phyloP scores from a whole-genome alignment of 2,329 filamentous ascomycete genomes.

The Huntiella decipiens region DNA sequence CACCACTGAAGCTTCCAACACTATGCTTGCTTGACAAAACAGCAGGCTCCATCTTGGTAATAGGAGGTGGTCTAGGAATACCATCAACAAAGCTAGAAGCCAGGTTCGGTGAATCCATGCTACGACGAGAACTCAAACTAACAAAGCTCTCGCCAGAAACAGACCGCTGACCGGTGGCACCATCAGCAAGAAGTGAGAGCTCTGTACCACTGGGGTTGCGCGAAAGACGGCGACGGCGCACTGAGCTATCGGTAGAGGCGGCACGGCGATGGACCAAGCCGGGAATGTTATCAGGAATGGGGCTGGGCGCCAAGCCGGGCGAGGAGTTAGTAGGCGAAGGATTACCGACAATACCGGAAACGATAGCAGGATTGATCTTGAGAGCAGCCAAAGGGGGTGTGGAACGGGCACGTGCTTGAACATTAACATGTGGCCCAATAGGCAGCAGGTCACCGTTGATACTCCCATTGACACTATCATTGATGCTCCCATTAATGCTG shows the following conservation, averaged over 20 bases:
- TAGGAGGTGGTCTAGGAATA: constrained; percentile 5
- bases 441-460: not conserved
- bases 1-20: constrained; percentile 3
- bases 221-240: constrained; percentile 1
- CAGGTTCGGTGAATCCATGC: constrained; percentile 4
- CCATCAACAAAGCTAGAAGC: constrained; percentile 8
- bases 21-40: constrained; percentile 5
- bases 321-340: constrained; percentile 4
- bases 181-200: not conserved
- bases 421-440: constrained; percentile 2
- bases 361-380: not conserved
- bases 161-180: not conserved
- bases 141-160: constrained; percentile 1
- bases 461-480: not conserved
- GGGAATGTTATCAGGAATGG: constrained; percentile 7
- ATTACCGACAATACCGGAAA: not conserved
- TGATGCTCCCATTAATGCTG: not conserved
- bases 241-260: constrained; percentile 5
- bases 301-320: constrained; percentile 7
- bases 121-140: not conserved
- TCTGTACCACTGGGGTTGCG: constrained; percentile 6
- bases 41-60: constrained; percentile 3
- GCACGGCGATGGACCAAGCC: constrained; percentile 3
- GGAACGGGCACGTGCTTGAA: constrained; percentile 5
- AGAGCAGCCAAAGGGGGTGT: constrained; percentile 6